Evolutionary conservation across 140 eudicot species (phyloP), one percentile per base, ranked within the genome.

Genomic region (Ambrosia hybrid): DNA sequence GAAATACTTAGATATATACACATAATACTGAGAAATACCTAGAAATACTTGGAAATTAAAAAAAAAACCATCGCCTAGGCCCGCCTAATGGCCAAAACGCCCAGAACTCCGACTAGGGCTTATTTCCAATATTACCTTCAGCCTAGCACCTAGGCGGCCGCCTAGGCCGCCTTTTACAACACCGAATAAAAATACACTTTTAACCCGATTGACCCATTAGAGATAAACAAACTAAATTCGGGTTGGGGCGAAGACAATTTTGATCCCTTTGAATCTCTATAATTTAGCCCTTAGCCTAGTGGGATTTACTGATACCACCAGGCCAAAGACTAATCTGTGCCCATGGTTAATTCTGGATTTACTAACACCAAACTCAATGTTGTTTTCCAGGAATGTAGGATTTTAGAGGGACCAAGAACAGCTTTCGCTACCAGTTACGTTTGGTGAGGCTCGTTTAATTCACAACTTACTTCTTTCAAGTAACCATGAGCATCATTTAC

Each of bases 321-420:
- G 79, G 37, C 51, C 9, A 13, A 52, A 74, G 57, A 38, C 36
- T 41, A 52, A 64, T n/a, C 36, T 39, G 39, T 65, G 39, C 39
- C 15, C 51, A 13, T 66, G 33, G 57, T 55, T 46, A 57, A 7
- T 57, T 56, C 26, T 55, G 43, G n/a, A 57, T 76, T 8, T 45
- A 65, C 9, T 76, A 57, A 76, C 67, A n/a, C n/a, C 21, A 66
- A 65, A 26, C 21, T 69, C 7, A 0, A 51, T 69, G 12, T 37
- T 61, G 70, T 69, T 76, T 68, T 69, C 2, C 70, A 60, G 70
- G 70, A 68, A 33, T 76, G 14, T 57, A 56, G 39, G 39, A 16
- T 57, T 68, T 68, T 46, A 15, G 12, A 46, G 46, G 70, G 75
- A 37, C 49, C 81, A 60, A 59, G 71, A 57, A 76, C 63, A 13